A percentile compares a stretch with the other conserved stretches of the same genome.
These are phyloP conservation scores for Ophiostoma angusticollis DNA, from an alignment of 2,329 filamentous ascomycete species.

Conservation along the genomic window DNA sequence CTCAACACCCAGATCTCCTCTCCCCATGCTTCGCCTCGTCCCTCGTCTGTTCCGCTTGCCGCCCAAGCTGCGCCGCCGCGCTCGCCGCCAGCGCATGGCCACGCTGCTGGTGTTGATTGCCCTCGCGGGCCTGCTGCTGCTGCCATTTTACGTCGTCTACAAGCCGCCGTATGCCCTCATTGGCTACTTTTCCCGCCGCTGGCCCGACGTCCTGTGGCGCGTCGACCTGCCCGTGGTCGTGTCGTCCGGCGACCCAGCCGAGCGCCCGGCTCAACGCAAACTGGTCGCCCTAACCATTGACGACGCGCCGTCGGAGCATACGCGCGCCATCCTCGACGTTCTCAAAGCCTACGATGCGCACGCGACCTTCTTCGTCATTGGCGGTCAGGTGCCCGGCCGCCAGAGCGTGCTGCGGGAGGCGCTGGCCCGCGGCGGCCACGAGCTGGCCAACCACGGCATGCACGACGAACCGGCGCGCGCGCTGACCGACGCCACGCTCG, in stretches of 20 bases:
- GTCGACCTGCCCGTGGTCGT: slow-evolving; percentile 26
- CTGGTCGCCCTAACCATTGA: slow-evolving; percentile 76
- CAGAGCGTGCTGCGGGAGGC: slow-evolving; percentile 44
- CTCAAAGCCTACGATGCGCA: slow-evolving; percentile 53
- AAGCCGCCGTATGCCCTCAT: slow-evolving; percentile 66
- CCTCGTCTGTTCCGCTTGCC: slow-evolving; percentile 40
- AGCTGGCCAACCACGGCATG: slow-evolving; percentile 83
- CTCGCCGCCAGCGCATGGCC: slow-evolving; percentile 45
- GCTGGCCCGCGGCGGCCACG: slow-evolving; percentile 45
- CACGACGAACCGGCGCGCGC: slow-evolving; percentile 62
- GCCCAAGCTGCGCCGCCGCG: slow-evolving; percentile 42
- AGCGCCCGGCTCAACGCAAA: slow-evolving; percentile 26
- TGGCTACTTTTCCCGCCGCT: slow-evolving; percentile 53
- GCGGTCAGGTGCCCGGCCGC: slow-evolving; percentile 51
- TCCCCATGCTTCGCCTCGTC: slow-evolving; percentile 19
- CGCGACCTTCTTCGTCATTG: slow-evolving; percentile 85
- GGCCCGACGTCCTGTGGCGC: slow-evolving; percentile 71
- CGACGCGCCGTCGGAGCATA: slow-evolving; percentile 67
- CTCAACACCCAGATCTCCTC: no score
- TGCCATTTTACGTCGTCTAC: slow-evolving; percentile 58
- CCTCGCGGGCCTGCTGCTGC: slow-evolving; percentile 22
- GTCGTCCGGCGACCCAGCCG: not conserved
- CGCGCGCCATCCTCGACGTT: slow-evolving; percentile 53
- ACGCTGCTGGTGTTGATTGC: slow-evolving; percentile 34
- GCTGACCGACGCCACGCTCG: slow-evolving; percentile 46